Evolutionary conservation across 2,329 filamentous ascomycete species (phyloP), one percentile per base, ranked within the genome.

Genomic region (Mariannaea elegans): DNA sequence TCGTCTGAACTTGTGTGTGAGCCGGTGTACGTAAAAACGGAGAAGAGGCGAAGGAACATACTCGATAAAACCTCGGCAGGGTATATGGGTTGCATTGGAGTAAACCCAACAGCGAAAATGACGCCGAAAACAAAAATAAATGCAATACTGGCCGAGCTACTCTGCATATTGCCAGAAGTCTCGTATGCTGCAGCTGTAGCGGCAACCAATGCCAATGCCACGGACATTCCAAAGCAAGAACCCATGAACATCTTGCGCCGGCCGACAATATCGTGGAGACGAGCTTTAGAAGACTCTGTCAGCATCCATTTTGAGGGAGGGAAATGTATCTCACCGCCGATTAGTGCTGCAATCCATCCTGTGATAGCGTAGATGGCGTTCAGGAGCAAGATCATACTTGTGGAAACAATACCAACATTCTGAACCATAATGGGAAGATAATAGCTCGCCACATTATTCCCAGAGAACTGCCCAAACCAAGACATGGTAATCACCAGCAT

Each of bases 381-480:
- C 4, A 78, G 69, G 4, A 77, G 66, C 19, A 78, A 68, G 45
- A 75, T 72, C 2, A 73, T 76, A 55, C 76, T 69, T 8, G 72
- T 74, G 32, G 73, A 69, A 13, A 66, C 74, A 19, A 78, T 74
- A 0, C 76, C 76, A 6, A 77, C 66, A 19, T 72, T 72, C 9
- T 72, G 64, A 7, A 78, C 64, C 73, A 78, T 77, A 0, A 72
- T 65, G 2, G 75, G 75, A 3, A 78, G 68, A 55, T 76, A 76
- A 50, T 75, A 77, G 3, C 36, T 56, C 32, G 23, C 57, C 18
- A 57, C 16, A 14, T 73, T 74, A 56, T 77, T 78, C 4, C 75
- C 76, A 32, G 74, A 77, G 27, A 77, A 75, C 54, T 79, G 77
- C 1, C 75, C 74, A 57, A 78, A 78, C 71, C 76, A 79, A 5